Evolutionary conservation across 371 early-diverging fungal genomes (phyloP).

Genomic region (Smittium culicis): DNA sequence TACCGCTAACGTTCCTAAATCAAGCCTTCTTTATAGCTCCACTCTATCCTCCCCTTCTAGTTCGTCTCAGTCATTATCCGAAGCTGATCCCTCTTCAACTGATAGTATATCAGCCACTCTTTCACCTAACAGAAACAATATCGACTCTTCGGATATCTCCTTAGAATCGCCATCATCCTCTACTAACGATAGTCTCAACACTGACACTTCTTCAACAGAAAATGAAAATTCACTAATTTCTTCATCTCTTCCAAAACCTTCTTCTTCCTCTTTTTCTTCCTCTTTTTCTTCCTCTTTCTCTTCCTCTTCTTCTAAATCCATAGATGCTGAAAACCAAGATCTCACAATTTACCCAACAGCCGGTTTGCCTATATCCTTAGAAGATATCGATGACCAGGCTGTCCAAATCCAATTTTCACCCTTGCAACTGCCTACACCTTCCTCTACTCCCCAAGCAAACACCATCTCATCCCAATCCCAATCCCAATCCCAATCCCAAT

Average conservation of each 20-base stretch:
- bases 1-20: not conserved
- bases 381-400: no score
- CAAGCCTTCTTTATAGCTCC: not conserved
- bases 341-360: no score
- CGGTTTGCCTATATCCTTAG: no score
- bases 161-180: not conserved
- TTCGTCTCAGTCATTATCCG: not conserved
- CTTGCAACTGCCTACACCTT: no score
- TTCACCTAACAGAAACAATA: not conserved
- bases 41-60: not conserved
- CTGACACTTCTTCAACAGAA: not conserved
- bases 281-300: not conserved
- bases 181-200: not conserved
- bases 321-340: no score
- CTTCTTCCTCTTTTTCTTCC: not conserved
- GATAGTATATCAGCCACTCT: not conserved
- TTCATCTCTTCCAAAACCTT: not conserved
- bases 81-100: not conserved
- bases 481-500: no score
- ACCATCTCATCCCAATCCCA: no score
- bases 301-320: not conserved
- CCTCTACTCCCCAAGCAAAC: no score
- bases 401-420: no score
- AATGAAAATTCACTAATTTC: not conserved
- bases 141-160: not conserved